Percentiles rank a stretch among this genome's conserved stretches.
These are phyloP conservation scores for Kockiozyma suomiensis DNA, from an alignment of 805 yeast genomes.

Conservation along the genomic window DNA sequence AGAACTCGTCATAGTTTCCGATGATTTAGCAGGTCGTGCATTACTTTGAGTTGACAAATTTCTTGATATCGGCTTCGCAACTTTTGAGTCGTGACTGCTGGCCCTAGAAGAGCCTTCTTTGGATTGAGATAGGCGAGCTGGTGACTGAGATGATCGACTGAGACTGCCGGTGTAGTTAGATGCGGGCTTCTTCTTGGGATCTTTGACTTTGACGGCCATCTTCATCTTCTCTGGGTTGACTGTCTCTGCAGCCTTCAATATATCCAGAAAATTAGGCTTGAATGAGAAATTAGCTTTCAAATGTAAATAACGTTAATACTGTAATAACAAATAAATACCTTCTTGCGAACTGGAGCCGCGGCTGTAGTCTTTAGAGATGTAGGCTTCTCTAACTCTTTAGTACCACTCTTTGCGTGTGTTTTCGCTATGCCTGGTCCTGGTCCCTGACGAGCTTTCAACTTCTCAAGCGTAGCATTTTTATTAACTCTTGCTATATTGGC, in stretches of 20 bases:
- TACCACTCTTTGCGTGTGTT: neutral
- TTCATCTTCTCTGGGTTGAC: conserved; percentile 57
- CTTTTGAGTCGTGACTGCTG: neutral
- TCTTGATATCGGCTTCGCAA: too few species aligned
- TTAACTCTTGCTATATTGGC: conserved; percentile 14
- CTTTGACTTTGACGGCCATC: conserved; percentile 45
- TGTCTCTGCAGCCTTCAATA: conserved; percentile 67
- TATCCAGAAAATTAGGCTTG: conserved; percentile 59
- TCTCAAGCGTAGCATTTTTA: conserved; percentile 21
- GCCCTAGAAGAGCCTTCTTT: neutral
- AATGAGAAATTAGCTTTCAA: neutral
- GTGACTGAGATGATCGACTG: neutral
- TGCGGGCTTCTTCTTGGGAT: conserved; percentile 30
- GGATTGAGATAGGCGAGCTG: neutral
- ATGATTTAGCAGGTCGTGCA: too few species aligned
- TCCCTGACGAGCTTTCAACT: conserved; percentile 17
- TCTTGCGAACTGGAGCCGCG: conserved; percentile 2
- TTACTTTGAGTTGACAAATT: too few species aligned
- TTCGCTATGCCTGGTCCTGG: conserved; percentile 4
- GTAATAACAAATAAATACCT: too few species aligned
- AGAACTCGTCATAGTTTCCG: too few species aligned
- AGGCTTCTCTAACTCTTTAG: neutral
- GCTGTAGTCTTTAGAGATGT: conserved; percentile 5
- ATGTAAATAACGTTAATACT: too few species aligned
- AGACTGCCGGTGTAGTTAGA: neutral